Percentiles rank a stretch among this genome's conserved stretches.
Evolutionary conservation across 768 basidiomycete genomes (phyloP).

Genomic region (Boletus sp.): DNA sequence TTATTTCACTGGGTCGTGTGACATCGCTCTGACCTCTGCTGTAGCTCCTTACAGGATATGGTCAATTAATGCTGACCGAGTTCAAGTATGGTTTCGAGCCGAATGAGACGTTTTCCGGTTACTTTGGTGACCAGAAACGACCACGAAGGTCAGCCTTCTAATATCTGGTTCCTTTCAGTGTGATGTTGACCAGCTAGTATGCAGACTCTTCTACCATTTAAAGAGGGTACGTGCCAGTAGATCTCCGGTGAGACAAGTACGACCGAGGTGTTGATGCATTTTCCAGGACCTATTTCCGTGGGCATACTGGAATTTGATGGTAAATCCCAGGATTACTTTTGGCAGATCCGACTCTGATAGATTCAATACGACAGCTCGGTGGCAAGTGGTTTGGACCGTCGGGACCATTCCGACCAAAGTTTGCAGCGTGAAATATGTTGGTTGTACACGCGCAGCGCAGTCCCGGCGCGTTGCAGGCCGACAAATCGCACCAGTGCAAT

Average conservation of each 20-base stretch:
- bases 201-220: conserved; percentile 78
- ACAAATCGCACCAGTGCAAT: no score
- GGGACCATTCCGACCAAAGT: conserved; percentile 40
- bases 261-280: background rate
- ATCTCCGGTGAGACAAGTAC: background rate
- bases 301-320: conserved; percentile 77
- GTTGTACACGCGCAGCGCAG: no score
- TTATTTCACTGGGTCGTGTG: background rate
- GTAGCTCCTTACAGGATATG: conserved; percentile 78
- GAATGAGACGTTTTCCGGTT: conserved; percentile 74
- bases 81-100: conserved; percentile 91
- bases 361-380: conserved; percentile 24
- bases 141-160: conserved; percentile 55
- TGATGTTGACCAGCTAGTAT: conserved; percentile 4
- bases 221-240: conserved; percentile 56
- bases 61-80: conserved; percentile 82
- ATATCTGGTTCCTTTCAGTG: background rate
- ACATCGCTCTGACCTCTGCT: background rate
- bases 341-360: conserved; percentile 3
- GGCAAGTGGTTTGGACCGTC: conserved; percentile 49
- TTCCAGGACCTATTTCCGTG: conserved; percentile 35
- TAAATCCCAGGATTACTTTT: conserved; percentile 24
- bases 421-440: conserved; percentile 15
- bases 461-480: no score
- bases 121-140: conserved; percentile 71